Conservation (phyloP, 495 filamentous ascomycete species). For the Aspergillus incahuasiensis region DNA sequence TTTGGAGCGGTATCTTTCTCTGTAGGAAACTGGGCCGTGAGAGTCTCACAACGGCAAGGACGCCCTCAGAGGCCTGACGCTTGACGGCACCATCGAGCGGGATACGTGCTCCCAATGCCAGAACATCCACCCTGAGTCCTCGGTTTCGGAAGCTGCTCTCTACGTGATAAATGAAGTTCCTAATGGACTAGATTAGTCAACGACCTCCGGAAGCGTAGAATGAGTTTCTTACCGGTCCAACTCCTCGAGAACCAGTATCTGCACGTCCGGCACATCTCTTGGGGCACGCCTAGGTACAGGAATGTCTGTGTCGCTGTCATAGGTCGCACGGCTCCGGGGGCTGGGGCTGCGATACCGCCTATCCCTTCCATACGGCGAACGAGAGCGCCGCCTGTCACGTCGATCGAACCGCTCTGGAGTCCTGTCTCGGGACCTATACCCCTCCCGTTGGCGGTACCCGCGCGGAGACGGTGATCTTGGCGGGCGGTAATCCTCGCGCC, state of each 20-base stretch:
- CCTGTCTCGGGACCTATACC: slow-evolving; percentile 59
- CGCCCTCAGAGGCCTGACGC: slow-evolving; percentile 83
- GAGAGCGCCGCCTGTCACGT: slow-evolving; percentile 60
- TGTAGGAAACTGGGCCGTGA: slow-evolving; percentile 60
- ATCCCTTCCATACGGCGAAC: slow-evolving; percentile 56
- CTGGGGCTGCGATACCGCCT: slow-evolving; percentile 66
- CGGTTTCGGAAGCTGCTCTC: slow-evolving; percentile 67
- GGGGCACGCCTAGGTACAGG: slow-evolving; percentile 70
- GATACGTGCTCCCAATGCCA: slow-evolving; percentile 74
- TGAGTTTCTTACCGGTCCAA: slow-evolving; percentile 56
- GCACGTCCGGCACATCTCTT: slow-evolving; percentile 82
- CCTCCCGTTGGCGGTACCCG: slow-evolving; percentile 59
- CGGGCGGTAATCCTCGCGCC: slow-evolving; percentile 61
- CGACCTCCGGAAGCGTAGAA: neutral
- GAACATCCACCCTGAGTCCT: slow-evolving; percentile 67
- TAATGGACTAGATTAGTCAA: slow-evolving; percentile 21
- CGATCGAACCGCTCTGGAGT: slow-evolving; percentile 55
- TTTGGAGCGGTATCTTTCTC: slow-evolving; percentile 69
- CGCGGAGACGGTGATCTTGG: slow-evolving; percentile 57
- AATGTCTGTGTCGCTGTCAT: slow-evolving; percentile 56
- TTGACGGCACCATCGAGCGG: slow-evolving; percentile 71
- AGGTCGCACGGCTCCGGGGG: slow-evolving; percentile 48
- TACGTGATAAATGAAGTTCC: slow-evolving; percentile 77
- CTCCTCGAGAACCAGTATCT: slow-evolving; percentile 76
- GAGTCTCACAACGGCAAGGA: slow-evolving; percentile 77